Evolutionary conservation across 129 eudicot genomes (phyloP), one percentile per base, ranked within the genome.

Genomic region (Deinandra increscens): DNA sequence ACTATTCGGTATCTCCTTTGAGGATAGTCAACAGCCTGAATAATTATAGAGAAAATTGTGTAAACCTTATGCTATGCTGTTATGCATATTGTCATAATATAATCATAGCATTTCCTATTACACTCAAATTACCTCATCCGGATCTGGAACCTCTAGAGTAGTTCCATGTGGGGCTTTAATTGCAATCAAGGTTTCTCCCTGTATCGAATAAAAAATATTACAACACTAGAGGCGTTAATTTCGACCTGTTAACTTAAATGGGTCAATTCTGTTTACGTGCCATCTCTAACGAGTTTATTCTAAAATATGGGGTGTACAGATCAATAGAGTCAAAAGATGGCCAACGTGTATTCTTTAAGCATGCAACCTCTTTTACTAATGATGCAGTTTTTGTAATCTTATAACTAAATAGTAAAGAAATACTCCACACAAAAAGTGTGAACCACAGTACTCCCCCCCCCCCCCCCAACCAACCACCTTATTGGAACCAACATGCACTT

Each of bases 111-210:
- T 41, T 56, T 74, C 44, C 67, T 51, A n/a, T 5, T 31, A 78
- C 70, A 68, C 63, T 59, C 19, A 45, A 31, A 26, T 64, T 80
- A 84, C 97, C 95, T 88, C 97, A 45, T 91, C 96, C 4, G 97
- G 97, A 78, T 91, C 96, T 61, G 96, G 97, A 66, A 91, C 97
- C 80, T 91, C 97, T 59, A 91, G 76, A 69, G 96, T 91, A 56
- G 97, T 91, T 22, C 97, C 97, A 82, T 91, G 97, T n/a, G 97
- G 97, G 67, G 97, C 97, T 82, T 91, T 91, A 60, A 91, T 88
- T 58, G 97, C 97, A 78, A 91, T 86, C 66, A 91, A 78, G 46
- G 97, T 91, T 81, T 91, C 97, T 55, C 86, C 86, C 97, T 91
- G 86, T 51, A 22, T 42, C 54, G 33, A 59, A 78, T 9, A 64